Evolutionary conservation across 768 basidiomycete genomes (phyloP), one percentile per base, ranked within the genome.

Genomic region (Mycena maculata): DNA sequence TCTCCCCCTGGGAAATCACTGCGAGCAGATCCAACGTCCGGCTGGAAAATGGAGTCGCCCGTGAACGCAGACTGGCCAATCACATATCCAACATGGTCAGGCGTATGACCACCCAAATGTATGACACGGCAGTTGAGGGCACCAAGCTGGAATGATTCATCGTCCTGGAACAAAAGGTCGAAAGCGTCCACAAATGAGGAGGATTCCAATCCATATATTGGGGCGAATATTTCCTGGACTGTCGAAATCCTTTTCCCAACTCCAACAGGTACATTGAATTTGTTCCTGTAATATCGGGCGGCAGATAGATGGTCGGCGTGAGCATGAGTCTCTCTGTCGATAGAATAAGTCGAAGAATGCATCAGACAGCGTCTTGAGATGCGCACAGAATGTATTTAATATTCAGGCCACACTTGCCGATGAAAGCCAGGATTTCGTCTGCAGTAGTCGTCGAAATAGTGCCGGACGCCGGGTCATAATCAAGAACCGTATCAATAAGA

Each of bases 11-110:
- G 80, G 62, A 80, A 82, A 60, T 81, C 81, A 23, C 75, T 76
- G 31, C 81, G 75, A 13, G 81, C 81, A 52, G 78, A 78, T 7
- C 79, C 81, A 48, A 80, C 74, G 48, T 81, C 80, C 23, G 80
- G 81, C 77, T 80, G 53, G 56, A 82, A 82, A 56, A 81, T 81
- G 7, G 80, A 81, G 42, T 82, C 81, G 4, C 81, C 80, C 7
- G 77, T 78, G 59, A 82, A 82, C 22, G 79, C 77, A 18, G 77
- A 74, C 31, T 76, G 73, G 18, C 79, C 79, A 41, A 82, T 65
- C 11, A 81, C 64, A 64, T 80, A 82, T 12, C 77, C 78, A 23
- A 81, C 69, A 54, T 78, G 79, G 58, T 80, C 79, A 15, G 79
- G 80, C 6, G 80, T 80, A 39, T 82, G 81, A 0, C 80, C 80